These are phyloP conservation scores for Cucurbitaria berberidis DNA, from an alignment of 2,329 filamentous ascomycete species.

Conservation along the genomic window DNA sequence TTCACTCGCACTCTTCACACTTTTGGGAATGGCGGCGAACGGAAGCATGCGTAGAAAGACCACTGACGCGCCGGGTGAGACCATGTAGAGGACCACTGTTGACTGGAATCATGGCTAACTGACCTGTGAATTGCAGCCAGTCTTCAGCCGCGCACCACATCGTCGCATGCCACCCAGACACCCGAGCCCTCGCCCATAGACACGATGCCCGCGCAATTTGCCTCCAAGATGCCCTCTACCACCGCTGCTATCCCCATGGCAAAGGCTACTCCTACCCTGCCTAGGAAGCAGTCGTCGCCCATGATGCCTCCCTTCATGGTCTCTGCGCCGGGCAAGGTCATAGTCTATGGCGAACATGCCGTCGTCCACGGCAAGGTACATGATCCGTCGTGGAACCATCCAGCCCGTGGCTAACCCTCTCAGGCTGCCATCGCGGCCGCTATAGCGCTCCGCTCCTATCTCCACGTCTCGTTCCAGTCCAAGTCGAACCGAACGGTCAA, in stretches of 20 bases:
- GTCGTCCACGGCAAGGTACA: conserved; percentile 94
- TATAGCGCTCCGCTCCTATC: conserved; percentile 93
- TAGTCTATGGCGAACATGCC: conserved; percentile 96
- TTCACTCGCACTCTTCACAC: neutral
- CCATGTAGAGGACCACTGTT: no score
- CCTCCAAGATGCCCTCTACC: conserved; percentile 28
- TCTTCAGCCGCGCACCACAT: conserved; percentile 28
- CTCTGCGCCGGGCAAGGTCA: conserved; percentile 96
- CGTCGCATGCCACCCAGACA: conserved; percentile 35
- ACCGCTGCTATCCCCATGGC: conserved; percentile 11
- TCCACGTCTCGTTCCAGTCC: conserved; percentile 91
- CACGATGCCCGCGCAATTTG: conserved; percentile 36
- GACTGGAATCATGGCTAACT: conserved; percentile 22
- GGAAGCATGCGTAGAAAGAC: conserved; percentile 32
- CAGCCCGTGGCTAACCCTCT: conserved; percentile 18
- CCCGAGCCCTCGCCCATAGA: conserved; percentile 37
- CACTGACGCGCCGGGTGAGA: conserved; percentile 29
- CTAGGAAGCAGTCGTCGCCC: conserved; percentile 56
- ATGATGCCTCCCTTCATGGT: conserved; percentile 94
- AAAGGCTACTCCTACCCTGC: conserved; percentile 26
- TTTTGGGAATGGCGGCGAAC: conserved; percentile 31
- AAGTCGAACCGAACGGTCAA: conserved; percentile 90
- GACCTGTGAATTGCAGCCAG: conserved; percentile 19
- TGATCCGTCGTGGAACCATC: neutral
- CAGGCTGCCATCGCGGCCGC: conserved; percentile 91